These are phyloP conservation scores for Suillus tomentosus DNA, from an alignment of 768 basidiomycete genomes.

Conservation along the genomic window DNA sequence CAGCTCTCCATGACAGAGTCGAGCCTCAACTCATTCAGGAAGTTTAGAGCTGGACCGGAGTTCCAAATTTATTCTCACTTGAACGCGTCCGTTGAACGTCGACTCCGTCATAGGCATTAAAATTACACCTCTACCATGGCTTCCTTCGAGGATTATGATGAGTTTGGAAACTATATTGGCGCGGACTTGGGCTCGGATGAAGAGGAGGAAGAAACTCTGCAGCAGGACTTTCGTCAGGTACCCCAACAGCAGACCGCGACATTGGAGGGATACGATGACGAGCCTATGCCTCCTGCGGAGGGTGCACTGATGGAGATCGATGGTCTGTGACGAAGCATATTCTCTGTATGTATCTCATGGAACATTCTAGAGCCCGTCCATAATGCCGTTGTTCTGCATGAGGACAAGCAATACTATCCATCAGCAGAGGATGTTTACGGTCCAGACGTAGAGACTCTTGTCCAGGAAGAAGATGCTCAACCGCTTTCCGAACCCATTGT, in stretches of 20 bases:
- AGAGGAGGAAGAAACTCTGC: constrained; percentile 51
- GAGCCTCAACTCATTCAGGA: neutral
- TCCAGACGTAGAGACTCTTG: constrained; percentile 89
- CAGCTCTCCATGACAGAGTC: neutral
- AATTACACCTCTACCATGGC: constrained; percentile 41
- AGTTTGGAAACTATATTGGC: constrained; percentile 98
- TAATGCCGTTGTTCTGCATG: constrained; percentile 87
- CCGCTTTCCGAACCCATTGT: constrained; percentile 94
- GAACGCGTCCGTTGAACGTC: constrained; percentile 25
- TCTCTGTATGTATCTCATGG: constrained; percentile 8
- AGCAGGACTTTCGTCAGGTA: constrained; percentile 47
- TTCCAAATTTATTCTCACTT: constrained; percentile 34
- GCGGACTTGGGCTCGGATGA: constrained; percentile 92
- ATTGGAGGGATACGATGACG: constrained; percentile 85
- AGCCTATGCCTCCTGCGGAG: constrained; percentile 53
- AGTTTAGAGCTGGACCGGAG: constrained; percentile 26
- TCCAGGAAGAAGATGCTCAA: constrained; percentile 98
- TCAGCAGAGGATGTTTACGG: constrained; percentile 93
- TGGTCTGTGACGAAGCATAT: constrained; percentile 45
- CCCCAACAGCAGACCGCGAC: constrained; percentile 47
- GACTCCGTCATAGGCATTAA: constrained; percentile 9
- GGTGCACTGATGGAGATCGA: constrained; percentile 84
- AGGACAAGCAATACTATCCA: constrained; percentile 98
- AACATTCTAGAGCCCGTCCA: constrained; percentile 65
- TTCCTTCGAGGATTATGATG: constrained; percentile 79